Percentiles rank a stretch among this genome's conserved stretches.
Evolutionary conservation across 495 filamentous ascomycete species (phyloP).

Genomic region (Mytilinidion resinicola): DNA sequence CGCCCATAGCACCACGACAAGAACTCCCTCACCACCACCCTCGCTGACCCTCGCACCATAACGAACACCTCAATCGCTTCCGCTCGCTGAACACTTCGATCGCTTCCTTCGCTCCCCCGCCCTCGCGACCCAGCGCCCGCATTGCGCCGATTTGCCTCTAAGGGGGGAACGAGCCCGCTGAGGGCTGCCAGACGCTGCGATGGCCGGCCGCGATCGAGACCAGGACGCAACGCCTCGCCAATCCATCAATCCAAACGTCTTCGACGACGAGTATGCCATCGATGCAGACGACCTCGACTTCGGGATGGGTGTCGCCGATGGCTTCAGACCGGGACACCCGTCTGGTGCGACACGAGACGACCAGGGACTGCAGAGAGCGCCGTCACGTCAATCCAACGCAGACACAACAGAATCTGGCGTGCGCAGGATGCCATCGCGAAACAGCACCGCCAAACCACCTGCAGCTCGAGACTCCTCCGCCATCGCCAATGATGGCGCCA

Average conservation of each 20-base stretch:
- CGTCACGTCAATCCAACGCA: conserved; percentile 6
- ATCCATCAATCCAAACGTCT: conserved; percentile 31
- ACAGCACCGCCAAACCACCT: conserved; percentile 21
- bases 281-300: conserved; percentile 29
- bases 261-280: conserved; percentile 38
- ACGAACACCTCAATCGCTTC: neutral
- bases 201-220: conserved; percentile 24
- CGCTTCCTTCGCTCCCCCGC: neutral
- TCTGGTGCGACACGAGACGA: conserved; percentile 2
- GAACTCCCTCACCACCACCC: neutral
- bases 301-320: conserved; percentile 29
- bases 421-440: conserved; percentile 22
- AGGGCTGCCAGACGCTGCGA: conserved; percentile 3
- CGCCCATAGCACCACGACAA: too few species aligned
- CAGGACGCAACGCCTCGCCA: conserved; percentile 11
- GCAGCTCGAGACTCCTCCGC: conserved; percentile 10
- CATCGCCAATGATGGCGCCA: neutral
- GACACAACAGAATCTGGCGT: conserved; percentile 4
- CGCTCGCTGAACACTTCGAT: conserved; percentile 3
- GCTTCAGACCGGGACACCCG: conserved; percentile 25
- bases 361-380: neutral
- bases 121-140: neutral
- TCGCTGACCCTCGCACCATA: conserved; percentile 1
- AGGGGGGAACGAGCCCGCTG: conserved; percentile 2
- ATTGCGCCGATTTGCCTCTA: neutral